A percentile compares a stretch with the other conserved stretches of the same genome.
phyloP scores from a whole-genome alignment of 2,329 filamentous ascomycete genomes.

The Epicoccum sorghinum region DNA sequence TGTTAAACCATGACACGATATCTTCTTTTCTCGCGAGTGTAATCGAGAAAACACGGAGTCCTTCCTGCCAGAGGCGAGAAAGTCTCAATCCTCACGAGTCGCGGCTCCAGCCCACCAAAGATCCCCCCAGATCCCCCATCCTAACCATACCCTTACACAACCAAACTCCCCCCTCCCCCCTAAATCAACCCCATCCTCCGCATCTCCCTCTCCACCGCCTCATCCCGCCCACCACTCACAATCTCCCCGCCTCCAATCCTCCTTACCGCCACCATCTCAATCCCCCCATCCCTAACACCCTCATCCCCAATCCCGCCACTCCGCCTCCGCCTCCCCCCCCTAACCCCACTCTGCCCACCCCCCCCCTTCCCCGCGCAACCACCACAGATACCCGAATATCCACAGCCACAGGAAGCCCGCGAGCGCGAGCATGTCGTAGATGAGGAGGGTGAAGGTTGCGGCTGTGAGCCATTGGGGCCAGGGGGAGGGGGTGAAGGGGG shows the following conservation, averaged over 20 bases:
- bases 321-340: neutral
- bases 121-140: no score
- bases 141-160: no score
- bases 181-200: slow-evolving; percentile 30
- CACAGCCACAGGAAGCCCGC: slow-evolving; percentile 20
- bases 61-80: no score
- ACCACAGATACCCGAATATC: slow-evolving; percentile 18
- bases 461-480: slow-evolving; percentile 17
- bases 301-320: neutral
- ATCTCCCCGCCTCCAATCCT: slow-evolving; percentile 1
- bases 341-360: neutral
- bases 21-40: no score
- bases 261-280: neutral
- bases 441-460: slow-evolving; percentile 21
- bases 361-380: neutral
- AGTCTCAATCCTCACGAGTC: no score
- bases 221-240: slow-evolving; percentile 1
- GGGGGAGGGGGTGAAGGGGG: slow-evolving; percentile 1
- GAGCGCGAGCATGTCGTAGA: slow-evolving; percentile 24
- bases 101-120: no score
- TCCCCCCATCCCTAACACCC: neutral
- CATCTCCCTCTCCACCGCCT: slow-evolving; percentile 30
- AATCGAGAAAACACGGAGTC: no score
- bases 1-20: no score
- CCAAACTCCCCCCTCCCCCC: neutral